Evolutionary conservation across 2,329 filamentous ascomycete genomes (phyloP), one percentile per base, ranked within the genome.

Genomic region (Colletotrichum musicola): DNA sequence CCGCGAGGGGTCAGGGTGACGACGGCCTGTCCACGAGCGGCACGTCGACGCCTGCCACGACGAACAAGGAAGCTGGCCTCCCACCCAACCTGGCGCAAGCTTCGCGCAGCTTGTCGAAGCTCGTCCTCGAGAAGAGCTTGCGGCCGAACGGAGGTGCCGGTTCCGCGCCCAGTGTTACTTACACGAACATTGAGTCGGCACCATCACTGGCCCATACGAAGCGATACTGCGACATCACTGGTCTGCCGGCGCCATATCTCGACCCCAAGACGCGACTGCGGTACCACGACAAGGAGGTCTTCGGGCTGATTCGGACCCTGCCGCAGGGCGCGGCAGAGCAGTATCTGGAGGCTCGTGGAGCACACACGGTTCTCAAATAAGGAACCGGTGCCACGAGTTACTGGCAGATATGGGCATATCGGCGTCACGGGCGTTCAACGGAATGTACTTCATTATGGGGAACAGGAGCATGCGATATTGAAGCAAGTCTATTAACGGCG

Each of bases 191-290:
- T 71, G 96, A 98, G 80, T 94, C 93, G 55, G 95, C 96, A 3
- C 96, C 96, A 46, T 96, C 93, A 67, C 84, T 98, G 74, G 92
- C 92, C 58, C 92, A 94, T 73, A 89, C 93, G 77, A 94, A 91
- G 80, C 93, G 92, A 75, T 99, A 98, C 81, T 99, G 96, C 83
- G 97, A 99, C 80, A 88, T 99, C 74, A 99, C 96, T 1, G 97
- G 96, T 1, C 82, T 99, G 72, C 89, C 93, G n/a, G 93, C 94
- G 35, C 92, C 92, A 6, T 99, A 99, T 78, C 89, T 93, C 38
- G 96, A 99, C 78, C 97, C 96, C 3, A 99, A 99, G 87, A 97
- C 95, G 46, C 88, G 95, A 72, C 81, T 99, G 80, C 87, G 95
- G 71, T 99, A 99, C 81, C 93, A 97, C 80, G 92, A 99, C 79